These are phyloP conservation scores for Xerocomus amazonicus DNA, from an alignment of 1,284 basidiomycete species.

Conservation along the genomic window DNA sequence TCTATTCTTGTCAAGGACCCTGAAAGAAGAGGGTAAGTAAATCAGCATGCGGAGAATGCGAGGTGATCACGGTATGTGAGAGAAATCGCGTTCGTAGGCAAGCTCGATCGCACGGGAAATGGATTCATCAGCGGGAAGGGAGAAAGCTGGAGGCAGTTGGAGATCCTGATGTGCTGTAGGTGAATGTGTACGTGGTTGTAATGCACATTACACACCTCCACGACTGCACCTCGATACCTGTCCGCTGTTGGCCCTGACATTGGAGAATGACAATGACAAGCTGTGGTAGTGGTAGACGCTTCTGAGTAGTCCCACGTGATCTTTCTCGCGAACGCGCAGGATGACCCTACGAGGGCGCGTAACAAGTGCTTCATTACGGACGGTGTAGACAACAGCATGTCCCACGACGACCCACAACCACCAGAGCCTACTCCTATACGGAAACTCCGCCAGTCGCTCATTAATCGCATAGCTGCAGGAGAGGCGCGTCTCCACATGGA, in stretches of 20 bases:
- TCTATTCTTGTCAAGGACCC: constrained; percentile 69
- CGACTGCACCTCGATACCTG: constrained; percentile 77
- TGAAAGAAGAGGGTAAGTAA: constrained; percentile 31
- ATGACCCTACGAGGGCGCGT: background rate
- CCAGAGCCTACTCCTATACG: constrained; percentile 54
- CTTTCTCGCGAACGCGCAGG: background rate
- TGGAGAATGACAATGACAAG: background rate
- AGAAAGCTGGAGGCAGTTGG: constrained; percentile 85
- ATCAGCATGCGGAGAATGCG: background rate
- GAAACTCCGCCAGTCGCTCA: constrained; percentile 68
- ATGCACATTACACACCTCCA: constrained; percentile 55
- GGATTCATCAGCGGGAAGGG: constrained; percentile 67
- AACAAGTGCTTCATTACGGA: too few species aligned
- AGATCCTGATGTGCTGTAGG: constrained; percentile 56
- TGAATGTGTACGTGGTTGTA: background rate
- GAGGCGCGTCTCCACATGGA: constrained; percentile 47
- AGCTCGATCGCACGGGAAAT: constrained; percentile 75
- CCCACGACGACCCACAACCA: constrained; percentile 5
- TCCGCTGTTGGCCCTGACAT: constrained; percentile 33
- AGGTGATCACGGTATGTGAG: constrained; percentile 76
- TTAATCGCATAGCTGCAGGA: constrained; percentile 81
- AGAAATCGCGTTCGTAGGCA: constrained; percentile 89
- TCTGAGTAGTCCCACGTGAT: constrained; percentile 3
- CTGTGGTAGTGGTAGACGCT: background rate
- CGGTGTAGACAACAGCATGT: constrained; percentile 5